phyloP scores from a whole-genome alignment of 192 early-diverging fungal genomes.

The Gorgonomyces haynaldii region DNA sequence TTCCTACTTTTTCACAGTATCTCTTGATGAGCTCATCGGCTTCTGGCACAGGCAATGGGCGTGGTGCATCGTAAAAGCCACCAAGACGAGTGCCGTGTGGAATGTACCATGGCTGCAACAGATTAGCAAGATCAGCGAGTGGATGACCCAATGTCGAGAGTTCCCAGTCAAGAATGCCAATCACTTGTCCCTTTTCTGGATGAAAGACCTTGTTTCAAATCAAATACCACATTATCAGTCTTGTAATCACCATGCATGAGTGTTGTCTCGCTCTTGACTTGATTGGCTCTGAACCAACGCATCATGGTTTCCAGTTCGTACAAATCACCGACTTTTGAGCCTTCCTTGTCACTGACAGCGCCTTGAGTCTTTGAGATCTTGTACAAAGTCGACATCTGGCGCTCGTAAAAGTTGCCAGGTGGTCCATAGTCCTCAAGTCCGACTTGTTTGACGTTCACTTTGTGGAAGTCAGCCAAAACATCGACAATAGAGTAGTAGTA shows the following conservation, averaged over 20 bases:
- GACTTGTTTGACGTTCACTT: slow-evolving; percentile 46
- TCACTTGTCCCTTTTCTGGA: slow-evolving; percentile 54
- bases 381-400: slow-evolving; percentile 63
- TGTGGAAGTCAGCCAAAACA: slow-evolving; percentile 70
- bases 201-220: slow-evolving; percentile 56
- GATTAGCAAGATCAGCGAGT: slow-evolving; percentile 77
- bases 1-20: slow-evolving; percentile 54
- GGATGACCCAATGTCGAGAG: slow-evolving; percentile 83
- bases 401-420: slow-evolving; percentile 63
- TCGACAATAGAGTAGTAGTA: slow-evolving; percentile 50
- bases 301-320: slow-evolving; percentile 55
- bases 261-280: slow-evolving; percentile 61
- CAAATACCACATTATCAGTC: slow-evolving; percentile 44
- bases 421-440: slow-evolving; percentile 64
- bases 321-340: slow-evolving; percentile 51
- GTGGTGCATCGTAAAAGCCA: slow-evolving; percentile 10
- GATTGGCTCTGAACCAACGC: slow-evolving; percentile 59
- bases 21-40: slow-evolving; percentile 54
- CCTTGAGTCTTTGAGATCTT: slow-evolving; percentile 61
- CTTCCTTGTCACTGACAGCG: slow-evolving; percentile 41
- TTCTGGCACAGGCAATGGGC: slow-evolving; percentile 43
- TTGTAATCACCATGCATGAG: slow-evolving; percentile 93
- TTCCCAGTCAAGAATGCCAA: slow-evolving; percentile 87
- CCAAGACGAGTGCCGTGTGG: slow-evolving; percentile 8
- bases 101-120: slow-evolving; percentile 61